phyloP scores from a whole-genome alignment of 495 filamentous ascomycete species.

The Lasiosphaeria ovina region DNA sequence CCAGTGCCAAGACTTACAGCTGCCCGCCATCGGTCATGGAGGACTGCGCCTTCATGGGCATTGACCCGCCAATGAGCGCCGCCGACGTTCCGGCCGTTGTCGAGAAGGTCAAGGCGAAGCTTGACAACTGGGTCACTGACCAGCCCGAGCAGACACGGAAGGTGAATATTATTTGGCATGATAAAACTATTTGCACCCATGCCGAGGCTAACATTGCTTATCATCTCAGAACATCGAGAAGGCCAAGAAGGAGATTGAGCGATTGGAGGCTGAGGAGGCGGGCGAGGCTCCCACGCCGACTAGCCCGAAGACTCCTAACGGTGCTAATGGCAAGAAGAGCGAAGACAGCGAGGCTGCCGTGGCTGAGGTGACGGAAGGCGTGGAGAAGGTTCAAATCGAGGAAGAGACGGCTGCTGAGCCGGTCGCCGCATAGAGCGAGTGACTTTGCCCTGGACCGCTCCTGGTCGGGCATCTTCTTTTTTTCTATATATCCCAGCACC shows the following conservation, averaged over 20 bases:
- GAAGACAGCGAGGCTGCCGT: slow-evolving; percentile 34
- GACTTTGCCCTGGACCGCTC: too few species aligned
- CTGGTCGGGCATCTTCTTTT: not conserved
- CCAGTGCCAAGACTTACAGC: slow-evolving; percentile 67
- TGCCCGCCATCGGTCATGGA: slow-evolving; percentile 87
- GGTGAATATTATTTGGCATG: slow-evolving; percentile 51
- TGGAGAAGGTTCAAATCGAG: slow-evolving; percentile 66
- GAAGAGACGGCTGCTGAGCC: slow-evolving; percentile 30
- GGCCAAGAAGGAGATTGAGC: slow-evolving; percentile 62
- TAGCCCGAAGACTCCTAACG: slow-evolving; percentile 29
- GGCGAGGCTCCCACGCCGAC: slow-evolving; percentile 28
- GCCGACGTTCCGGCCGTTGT: slow-evolving; percentile 71
- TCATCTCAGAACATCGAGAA: slow-evolving; percentile 74
- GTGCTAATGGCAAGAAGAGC: slow-evolving; percentile 39
- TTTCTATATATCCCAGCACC: not conserved
- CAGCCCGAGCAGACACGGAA: slow-evolving; percentile 88
- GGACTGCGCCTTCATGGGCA: slow-evolving; percentile 75
- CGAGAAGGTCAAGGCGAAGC: slow-evolving; percentile 89
- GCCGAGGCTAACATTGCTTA: slow-evolving; percentile 4
- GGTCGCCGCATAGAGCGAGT: slow-evolving; percentile 18
- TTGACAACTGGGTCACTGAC: slow-evolving; percentile 89
- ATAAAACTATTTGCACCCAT: not conserved
- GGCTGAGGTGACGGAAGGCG: slow-evolving; percentile 51
- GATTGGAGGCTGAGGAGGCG: slow-evolving; percentile 56
- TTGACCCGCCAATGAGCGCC: slow-evolving; percentile 83